Base-by-base conservation (phyloP, 106 monocot species). In the Phalaenopsis aphrodite region DNA sequence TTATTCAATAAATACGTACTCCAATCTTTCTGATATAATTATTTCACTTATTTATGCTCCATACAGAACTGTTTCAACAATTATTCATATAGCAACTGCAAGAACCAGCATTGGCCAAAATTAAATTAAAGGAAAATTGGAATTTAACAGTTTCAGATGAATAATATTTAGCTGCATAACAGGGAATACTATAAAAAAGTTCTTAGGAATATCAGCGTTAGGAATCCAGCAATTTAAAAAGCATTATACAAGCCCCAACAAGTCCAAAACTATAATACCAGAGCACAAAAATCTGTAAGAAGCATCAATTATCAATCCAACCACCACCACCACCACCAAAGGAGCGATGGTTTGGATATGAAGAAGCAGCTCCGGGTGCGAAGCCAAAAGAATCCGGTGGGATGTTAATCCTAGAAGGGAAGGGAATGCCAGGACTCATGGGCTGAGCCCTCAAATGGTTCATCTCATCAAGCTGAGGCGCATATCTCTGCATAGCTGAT, bases 381-480 rank as follows among this genome's bases (percentile, higher is more conserved):
- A 84, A 89, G 17, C 79, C 81, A 46, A 47, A 74, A 0, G 64
- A 73, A 55, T 80, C 71, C 0, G 82, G 78, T 37, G 79, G 85
- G 16, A 46, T 23, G 14, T 84, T 83, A 58, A 56, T 30, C 75
- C 68, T 65, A 2, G 83, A 75, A 12, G 55, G 75, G 21, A 42
- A 72, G 2, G 65, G 82, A 61, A 30, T 81, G 11, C 36, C 56
- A 3, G 86, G 77, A 7, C 48, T 58, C 81, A 79, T 42, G 61
- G 1, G 24, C 30, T 47, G 57, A 8, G 57, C n/a, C 78, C 42
- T 82, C 24, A 43, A 18, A 82, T 68, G 78, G 77, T 85, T 90
- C 30, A 74, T 81, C 83, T 91, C 95, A 69, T 91, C 86, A 3
- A 91, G 83, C 15, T 78, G 79, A 14, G 93, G 93, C 0, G 89